Evolutionary conservation across 345 rosid genomes (phyloP).

Genomic region (Salix koriyanagi): DNA sequence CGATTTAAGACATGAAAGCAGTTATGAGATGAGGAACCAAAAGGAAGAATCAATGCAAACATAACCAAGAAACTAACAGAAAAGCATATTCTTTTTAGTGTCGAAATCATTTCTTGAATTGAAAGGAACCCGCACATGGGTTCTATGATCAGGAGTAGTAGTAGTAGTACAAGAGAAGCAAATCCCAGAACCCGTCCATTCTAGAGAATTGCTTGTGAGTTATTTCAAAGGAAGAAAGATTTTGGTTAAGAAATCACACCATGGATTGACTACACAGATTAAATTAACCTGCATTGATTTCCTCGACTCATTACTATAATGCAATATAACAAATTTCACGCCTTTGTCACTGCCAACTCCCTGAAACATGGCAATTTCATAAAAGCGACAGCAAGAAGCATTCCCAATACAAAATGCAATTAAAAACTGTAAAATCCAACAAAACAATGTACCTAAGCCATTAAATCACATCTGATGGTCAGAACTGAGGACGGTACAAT

Average conservation of each 20-base stretch:
- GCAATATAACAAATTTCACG: conserved; percentile 2
- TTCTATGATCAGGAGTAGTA: neutral
- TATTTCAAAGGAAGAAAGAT: neutral
- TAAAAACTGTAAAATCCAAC: conserved; percentile 8
- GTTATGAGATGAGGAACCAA: neutral
- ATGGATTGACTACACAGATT: conserved; percentile 21
- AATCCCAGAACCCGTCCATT: neutral
- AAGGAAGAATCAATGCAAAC: neutral
- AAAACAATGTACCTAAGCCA: conserved; percentile 10
- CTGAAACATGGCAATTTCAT: neutral
- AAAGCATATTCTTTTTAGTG: neutral
- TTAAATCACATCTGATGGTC: conserved; percentile 3
- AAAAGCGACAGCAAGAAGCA: conserved; percentile 8
- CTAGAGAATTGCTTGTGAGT: neutral
- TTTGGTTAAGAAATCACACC: conserved; percentile 2
- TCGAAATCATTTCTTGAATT: neutral
- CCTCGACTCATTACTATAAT: neutral
- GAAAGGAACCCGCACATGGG: conserved; percentile 36
- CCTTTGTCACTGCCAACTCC: conserved; percentile 9
- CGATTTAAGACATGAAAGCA: neutral
- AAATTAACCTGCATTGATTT: conserved; percentile 10
- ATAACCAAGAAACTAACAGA: neutral
- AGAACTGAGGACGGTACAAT: neutral
- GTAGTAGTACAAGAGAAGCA: conserved; percentile 1
- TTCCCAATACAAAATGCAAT: conserved; percentile 7